These are phyloP conservation scores for Aspergillus eucalypticola DNA, from an alignment of 2,329 filamentous ascomycete species.

Conservation along the genomic window DNA sequence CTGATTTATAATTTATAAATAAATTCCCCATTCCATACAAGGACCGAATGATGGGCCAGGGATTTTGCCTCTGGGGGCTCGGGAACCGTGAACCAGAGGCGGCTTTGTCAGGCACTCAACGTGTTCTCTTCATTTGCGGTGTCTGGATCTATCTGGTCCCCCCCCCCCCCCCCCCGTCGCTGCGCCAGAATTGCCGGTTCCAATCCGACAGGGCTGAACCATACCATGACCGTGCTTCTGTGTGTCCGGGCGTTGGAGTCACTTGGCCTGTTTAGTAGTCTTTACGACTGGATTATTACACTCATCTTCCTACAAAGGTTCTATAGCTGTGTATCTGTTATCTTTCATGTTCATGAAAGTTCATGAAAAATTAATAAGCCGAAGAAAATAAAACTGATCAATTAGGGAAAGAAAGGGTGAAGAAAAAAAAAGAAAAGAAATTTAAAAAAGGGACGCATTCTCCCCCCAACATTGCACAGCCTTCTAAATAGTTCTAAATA, in stretches of 20 bases:
- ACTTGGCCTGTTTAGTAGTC: neutral
- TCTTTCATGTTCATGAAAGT: neutral
- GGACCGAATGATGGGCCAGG: neutral
- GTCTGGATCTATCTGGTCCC: conserved; percentile 12
- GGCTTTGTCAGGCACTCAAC: conserved; percentile 19
- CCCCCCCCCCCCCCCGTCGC: conserved; percentile 8
- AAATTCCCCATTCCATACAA: neutral
- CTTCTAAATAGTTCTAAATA: neutral
- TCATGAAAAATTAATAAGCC: neutral
- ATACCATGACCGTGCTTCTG: conserved; percentile 12
- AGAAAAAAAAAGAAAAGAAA: neutral
- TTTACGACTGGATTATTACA: too few species aligned
- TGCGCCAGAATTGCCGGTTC: conserved; percentile 14
- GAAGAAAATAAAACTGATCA: neutral
- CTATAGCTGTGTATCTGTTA: too few species aligned
- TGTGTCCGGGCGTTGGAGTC: neutral
- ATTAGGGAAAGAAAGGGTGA: neutral
- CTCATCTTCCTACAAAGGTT: too few species aligned
- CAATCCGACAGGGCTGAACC: conserved; percentile 25
- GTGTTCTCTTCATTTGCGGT: conserved; percentile 26
- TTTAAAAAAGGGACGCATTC: neutral
- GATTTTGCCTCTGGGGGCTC: conserved; percentile 7
- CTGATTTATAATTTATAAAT: neutral
- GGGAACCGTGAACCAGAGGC: conserved; percentile 5
- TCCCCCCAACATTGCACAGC: neutral